phyloP scores from a whole-genome alignment of 306 rosid genomes.

The Lotus japonicus region DNA sequence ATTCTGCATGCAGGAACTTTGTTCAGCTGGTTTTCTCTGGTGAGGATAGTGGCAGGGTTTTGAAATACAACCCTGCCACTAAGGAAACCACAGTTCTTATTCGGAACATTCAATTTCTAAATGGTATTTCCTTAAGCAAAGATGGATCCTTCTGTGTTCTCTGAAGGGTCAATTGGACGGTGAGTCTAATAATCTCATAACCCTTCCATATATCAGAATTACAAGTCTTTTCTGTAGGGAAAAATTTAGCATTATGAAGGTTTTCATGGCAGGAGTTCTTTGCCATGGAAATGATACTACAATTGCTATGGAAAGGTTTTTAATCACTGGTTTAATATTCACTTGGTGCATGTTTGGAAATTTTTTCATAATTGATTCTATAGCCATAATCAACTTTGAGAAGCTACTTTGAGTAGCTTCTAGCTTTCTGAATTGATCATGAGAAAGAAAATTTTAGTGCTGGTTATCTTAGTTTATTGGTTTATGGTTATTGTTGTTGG shows the following conservation, averaged over 20 bases:
- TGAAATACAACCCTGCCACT: constrained; percentile 61
- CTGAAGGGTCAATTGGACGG: constrained; percentile 65
- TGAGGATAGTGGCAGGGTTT: constrained; percentile 62
- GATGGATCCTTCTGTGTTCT: constrained; percentile 75
- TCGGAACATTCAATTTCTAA: constrained; percentile 63
- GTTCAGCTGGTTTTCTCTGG: constrained; percentile 61
- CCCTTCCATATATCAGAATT: neutral
- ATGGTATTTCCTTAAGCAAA: constrained; percentile 84
- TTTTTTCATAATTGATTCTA: too few relatives aligned
- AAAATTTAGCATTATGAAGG: neutral
- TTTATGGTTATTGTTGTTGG: neutral
- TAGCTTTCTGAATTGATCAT: too few relatives aligned
- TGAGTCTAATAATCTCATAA: constrained; percentile 11
- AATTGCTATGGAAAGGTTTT: too few relatives aligned
- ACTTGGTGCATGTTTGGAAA: too few relatives aligned
- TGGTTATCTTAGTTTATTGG: too few relatives aligned
- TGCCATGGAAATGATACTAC: too few relatives aligned
- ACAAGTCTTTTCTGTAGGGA: neutral
- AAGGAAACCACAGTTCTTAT: constrained; percentile 66
- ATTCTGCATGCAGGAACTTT: constrained; percentile 55
- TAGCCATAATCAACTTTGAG: too few relatives aligned
- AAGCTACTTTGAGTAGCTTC: too few relatives aligned
- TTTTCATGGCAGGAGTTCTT: neutral
- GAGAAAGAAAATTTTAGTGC: neutral
- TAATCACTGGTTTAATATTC: too few relatives aligned